Conservation (phyloP, 2,329 filamentous ascomycete species). For the Tolypocladium capitatum region DNA sequence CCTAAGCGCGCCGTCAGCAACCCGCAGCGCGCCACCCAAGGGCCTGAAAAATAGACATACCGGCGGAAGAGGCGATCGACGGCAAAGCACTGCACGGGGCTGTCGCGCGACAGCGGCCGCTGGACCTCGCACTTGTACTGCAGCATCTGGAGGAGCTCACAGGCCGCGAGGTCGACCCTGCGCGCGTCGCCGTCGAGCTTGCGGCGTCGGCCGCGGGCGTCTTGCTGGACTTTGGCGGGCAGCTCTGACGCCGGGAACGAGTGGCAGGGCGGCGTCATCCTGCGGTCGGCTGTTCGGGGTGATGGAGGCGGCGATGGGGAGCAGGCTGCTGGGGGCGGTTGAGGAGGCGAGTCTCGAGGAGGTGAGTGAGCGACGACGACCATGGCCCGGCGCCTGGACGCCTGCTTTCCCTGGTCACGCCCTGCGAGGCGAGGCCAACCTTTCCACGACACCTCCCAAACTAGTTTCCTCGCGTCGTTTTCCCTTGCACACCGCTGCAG, state of each 20-base stretch:
- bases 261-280: conserved; percentile 46
- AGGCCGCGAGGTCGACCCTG: conserved; percentile 38
- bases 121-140: conserved; percentile 48
- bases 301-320: conserved; percentile 31
- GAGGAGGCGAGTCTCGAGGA: conserved; percentile 46
- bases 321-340: conserved; percentile 38
- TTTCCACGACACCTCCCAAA: neutral
- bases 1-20: conserved; percentile 20
- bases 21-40: neutral
- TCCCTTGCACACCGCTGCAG: neutral
- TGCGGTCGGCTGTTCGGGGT: neutral
- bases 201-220: conserved; percentile 35
- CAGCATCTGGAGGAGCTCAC: conserved; percentile 43
- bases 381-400: conserved; percentile 1
- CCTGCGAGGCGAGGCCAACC: neutral
- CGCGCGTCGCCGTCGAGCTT: conserved; percentile 27
- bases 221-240: conserved; percentile 32
- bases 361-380: conserved; percentile 25
- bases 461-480: neutral
- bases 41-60: conserved; percentile 24
- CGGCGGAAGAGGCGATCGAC: conserved; percentile 46
- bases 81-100: conserved; percentile 40
- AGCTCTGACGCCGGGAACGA: conserved; percentile 41
- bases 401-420: neutral
- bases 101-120: conserved; percentile 29